phyloP scores from a whole-genome alignment of 768 basidiomycete species.

The Infundibulicybe gibba region DNA sequence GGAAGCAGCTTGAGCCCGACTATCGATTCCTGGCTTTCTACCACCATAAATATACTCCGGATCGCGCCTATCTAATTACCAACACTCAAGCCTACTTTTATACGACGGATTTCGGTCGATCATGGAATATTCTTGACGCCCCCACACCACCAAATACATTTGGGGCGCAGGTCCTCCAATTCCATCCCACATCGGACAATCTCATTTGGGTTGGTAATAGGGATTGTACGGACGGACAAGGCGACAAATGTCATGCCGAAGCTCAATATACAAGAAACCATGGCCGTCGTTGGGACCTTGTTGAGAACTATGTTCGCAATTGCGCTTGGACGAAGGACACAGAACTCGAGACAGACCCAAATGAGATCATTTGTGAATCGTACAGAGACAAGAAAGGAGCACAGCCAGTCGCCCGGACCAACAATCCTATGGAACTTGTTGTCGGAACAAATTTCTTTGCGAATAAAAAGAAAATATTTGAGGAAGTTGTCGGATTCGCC shows the following conservation, averaged over 20 bases:
- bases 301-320: constrained; percentile 86
- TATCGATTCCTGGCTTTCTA: constrained; percentile 79
- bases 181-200: constrained; percentile 83
- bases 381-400: constrained; percentile 78
- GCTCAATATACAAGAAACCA: constrained; percentile 76
- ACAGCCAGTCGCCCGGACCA: constrained; percentile 53
- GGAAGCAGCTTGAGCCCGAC: constrained; percentile 62
- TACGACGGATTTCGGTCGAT: constrained; percentile 78
- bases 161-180: constrained; percentile 71
- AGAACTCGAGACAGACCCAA: constrained; percentile 74
- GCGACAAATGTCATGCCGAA: constrained; percentile 63
- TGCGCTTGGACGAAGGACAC: constrained; percentile 91
- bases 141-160: constrained; percentile 81
- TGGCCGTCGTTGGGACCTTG: constrained; percentile 68
- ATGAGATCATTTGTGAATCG: constrained; percentile 90
- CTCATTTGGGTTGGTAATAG: constrained; percentile 86
- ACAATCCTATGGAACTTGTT: constrained; percentile 76
- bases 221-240: constrained; percentile 45
- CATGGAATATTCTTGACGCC: constrained; percentile 57
- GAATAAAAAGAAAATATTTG: constrained; percentile 75
- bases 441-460: constrained; percentile 71
- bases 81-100: constrained; percentile 57
- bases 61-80: constrained; percentile 92
- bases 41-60: constrained; percentile 75
- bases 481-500: constrained; percentile 89